A percentile compares a stretch with the other conserved stretches of the same genome.
phyloP scores from a whole-genome alignment of 768 basidiomycete species.

The Trichaptum fuscoviolaceum region DNA sequence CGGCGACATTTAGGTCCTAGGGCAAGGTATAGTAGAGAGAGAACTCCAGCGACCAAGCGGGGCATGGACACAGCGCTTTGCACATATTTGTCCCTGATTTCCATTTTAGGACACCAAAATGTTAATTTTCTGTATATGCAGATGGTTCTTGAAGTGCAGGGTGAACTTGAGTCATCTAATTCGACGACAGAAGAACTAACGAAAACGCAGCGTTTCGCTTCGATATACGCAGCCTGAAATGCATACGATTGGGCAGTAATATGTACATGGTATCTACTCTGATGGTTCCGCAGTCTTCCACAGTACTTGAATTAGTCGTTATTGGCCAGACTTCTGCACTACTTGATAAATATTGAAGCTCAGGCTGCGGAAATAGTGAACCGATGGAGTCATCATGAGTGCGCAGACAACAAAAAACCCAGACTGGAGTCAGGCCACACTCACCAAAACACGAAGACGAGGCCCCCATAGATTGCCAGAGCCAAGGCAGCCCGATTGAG shows the following conservation, averaged over 20 bases:
- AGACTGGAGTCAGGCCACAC: constrained; percentile 23
- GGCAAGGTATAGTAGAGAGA: constrained; percentile 4
- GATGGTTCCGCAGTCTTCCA: neutral
- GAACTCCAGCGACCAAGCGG: constrained; percentile 10
- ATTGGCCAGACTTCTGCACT: constrained; percentile 22
- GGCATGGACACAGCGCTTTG: constrained; percentile 9
- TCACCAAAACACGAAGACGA: constrained; percentile 86
- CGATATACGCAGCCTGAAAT: neutral
- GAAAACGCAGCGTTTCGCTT: neutral
- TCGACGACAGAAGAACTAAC: neutral
- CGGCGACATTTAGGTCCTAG: constrained; percentile 2
- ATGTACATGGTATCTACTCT: neutral
- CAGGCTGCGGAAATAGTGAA: constrained; percentile 42
- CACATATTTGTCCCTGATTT: constrained; percentile 7
- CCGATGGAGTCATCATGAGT: neutral
- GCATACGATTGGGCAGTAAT: neutral
- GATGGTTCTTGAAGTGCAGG: neutral
- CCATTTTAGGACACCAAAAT: neutral
- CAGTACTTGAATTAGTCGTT: neutral
- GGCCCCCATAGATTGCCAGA: constrained; percentile 68
- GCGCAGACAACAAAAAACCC: neutral
- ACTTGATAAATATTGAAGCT: constrained; percentile 76
- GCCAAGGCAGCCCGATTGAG: constrained; percentile 60
- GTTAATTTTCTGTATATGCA: neutral
- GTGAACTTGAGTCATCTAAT: too few species aligned